Conservation (phyloP, 306 rosid genomes). For the Cicer chorassanicum region DNA sequence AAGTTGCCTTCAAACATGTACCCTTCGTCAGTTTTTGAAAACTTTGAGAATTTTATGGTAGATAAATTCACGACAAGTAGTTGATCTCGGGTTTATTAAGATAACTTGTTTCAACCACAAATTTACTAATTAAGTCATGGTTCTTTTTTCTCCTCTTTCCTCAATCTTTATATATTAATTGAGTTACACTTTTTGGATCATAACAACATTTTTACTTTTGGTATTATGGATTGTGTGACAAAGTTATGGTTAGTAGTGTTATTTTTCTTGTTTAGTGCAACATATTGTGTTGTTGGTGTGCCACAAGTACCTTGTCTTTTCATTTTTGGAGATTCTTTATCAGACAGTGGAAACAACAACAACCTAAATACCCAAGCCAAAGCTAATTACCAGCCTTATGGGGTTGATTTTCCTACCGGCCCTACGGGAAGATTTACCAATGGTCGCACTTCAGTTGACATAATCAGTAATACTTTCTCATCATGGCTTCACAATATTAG, state of each 20-base stretch:
- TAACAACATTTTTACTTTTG: not conserved
- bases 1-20: too few species aligned
- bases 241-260: constrained; percentile 34
- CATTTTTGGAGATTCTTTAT: constrained; percentile 74
- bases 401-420: constrained; percentile 53
- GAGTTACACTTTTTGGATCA: constrained; percentile 5
- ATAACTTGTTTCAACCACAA: constrained; percentile 17
- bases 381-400: constrained; percentile 62
- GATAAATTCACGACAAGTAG: too few species aligned
- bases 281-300: constrained; percentile 27
- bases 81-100: not conserved
- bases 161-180: not conserved
- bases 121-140: constrained; percentile 19
- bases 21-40: too few species aligned
- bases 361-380: constrained; percentile 35
- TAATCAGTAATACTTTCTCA: constrained; percentile 39
- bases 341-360: constrained; percentile 72
- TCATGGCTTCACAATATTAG: too few species aligned
- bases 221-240: constrained; percentile 22
- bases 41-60: too few species aligned
- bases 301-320: constrained; percentile 63
- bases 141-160: not conserved
- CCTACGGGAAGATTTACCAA: constrained; percentile 75
- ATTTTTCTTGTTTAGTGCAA: constrained; percentile 28
- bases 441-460: constrained; percentile 51